phyloP scores from a whole-genome alignment of 805 yeast genomes.

The Barnettozyma populi region DNA sequence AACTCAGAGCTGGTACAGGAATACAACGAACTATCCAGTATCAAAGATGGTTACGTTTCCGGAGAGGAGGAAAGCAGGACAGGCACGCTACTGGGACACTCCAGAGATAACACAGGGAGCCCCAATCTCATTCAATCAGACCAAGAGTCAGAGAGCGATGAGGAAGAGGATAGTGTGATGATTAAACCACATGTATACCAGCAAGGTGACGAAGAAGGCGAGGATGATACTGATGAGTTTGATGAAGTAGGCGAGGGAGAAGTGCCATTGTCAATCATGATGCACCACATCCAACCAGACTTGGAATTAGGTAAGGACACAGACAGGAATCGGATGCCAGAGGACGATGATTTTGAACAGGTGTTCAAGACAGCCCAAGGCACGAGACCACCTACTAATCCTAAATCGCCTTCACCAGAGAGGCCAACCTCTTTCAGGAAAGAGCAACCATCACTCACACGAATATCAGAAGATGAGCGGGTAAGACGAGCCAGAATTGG shows the following conservation, averaged over 20 bases:
- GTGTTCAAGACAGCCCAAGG: not conserved
- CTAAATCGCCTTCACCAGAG: not conserved
- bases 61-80: constrained; percentile 12
- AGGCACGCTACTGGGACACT: not conserved
- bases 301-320: not conserved
- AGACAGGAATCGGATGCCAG: not conserved
- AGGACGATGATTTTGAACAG: constrained; percentile 1
- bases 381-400: not conserved
- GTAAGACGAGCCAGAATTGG: constrained; percentile 29
- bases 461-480: constrained; percentile 18
- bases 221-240: constrained; percentile 5
- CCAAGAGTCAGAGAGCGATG: constrained; percentile 11
- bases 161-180: constrained; percentile 6
- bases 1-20: constrained; percentile 25
- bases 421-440: not conserved
- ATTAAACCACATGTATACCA: not conserved
- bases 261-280: constrained; percentile 15
- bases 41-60: constrained; percentile 10
- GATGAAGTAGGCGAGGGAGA: constrained; percentile 17
- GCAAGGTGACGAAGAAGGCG: constrained; percentile 20
- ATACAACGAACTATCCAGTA: constrained; percentile 20
- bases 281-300: constrained; percentile 7
- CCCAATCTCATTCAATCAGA: constrained; percentile 19
- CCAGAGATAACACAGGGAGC: not conserved
- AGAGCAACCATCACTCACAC: not conserved